Conservation (phyloP, 179 eudicot species). For the Drosera spatulata region DNA sequence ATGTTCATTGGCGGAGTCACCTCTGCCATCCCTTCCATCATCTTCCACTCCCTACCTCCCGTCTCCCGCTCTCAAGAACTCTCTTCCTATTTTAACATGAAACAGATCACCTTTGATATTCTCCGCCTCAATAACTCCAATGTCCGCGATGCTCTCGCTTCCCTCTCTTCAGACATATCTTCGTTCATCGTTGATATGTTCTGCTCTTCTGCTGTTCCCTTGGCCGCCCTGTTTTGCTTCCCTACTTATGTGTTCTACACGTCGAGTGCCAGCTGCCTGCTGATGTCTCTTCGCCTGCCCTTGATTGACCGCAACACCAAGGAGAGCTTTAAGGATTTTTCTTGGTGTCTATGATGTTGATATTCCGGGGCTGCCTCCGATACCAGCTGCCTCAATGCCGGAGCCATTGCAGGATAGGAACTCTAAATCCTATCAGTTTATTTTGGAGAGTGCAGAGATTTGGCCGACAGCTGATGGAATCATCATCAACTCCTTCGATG, state of each 20-base stretch:
- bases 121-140: constrained; percentile 6
- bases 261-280: constrained; percentile 13
- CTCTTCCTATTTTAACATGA: constrained; percentile 5
- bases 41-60: constrained; percentile 22
- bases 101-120: constrained; percentile 5
- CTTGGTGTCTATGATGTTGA: constrained; percentile 2
- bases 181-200: constrained; percentile 23
- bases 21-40: constrained; percentile 21
- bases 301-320: constrained; percentile 8
- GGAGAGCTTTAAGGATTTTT: constrained; percentile 9
- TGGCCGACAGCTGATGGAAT: constrained; percentile 21
- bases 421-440: constrained; percentile 11
- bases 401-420: constrained; percentile 26
- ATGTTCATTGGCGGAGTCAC: constrained; percentile 21
- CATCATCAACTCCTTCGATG: constrained; percentile 21
- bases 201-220: constrained; percentile 11
- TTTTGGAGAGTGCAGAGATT: constrained; percentile 12
- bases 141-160: constrained; percentile 3
- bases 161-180: constrained; percentile 6
- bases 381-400: constrained; percentile 18
- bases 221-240: constrained; percentile 6
- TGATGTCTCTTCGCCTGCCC: constrained; percentile 13
- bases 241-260: constrained; percentile 19
- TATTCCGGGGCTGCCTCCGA: constrained; percentile 14
- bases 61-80: constrained; percentile 7